Evolutionary conservation across 2,329 filamentous ascomycete species (phyloP).

Genomic region (Clonostachys sp.): DNA sequence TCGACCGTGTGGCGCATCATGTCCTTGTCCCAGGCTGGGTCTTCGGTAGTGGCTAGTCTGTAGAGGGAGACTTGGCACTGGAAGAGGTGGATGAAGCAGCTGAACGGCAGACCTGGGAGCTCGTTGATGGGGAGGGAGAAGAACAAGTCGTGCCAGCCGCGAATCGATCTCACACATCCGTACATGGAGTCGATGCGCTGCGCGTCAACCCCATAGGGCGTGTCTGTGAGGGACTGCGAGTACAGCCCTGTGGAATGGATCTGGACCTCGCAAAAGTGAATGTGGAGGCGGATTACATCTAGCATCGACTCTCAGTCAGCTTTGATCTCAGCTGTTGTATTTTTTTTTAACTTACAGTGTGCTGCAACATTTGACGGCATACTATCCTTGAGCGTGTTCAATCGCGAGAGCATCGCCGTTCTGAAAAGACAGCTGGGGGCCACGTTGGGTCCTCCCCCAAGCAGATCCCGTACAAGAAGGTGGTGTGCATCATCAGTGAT

Average conservation of each 20-base stretch:
- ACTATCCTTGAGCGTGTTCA: conserved; percentile 16
- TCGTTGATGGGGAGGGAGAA: conserved; percentile 20
- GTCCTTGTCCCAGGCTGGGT: conserved; percentile 33
- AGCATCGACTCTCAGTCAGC: background rate
- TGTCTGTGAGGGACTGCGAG: conserved; percentile 19
- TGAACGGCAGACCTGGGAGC: conserved; percentile 23
- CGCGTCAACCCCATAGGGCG: background rate
- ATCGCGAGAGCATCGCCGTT: conserved; percentile 17
- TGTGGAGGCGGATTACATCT: conserved; percentile 22
- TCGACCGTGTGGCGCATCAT: conserved; percentile 26
- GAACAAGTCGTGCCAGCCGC: conserved; percentile 28
- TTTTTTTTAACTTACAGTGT: conserved; percentile 15
- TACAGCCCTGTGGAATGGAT: conserved; percentile 25
- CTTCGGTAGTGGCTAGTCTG: conserved; percentile 29
- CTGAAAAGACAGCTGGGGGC: conserved; percentile 24
- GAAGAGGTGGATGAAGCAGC: conserved; percentile 23
- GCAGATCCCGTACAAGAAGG: conserved; percentile 18
- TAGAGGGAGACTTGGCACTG: conserved; percentile 30
- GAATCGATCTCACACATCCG: conserved; percentile 23
- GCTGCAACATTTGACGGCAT: conserved; percentile 13
- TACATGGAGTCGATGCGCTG: conserved; percentile 27
- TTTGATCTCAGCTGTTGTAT: background rate
- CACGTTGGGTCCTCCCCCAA: conserved; percentile 1
- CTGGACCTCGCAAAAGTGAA: conserved; percentile 20
- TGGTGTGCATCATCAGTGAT: conserved; percentile 30